Conservation (phyloP, 1,284 basidiomycete species). For the Cutaneotrichosporon cavernicola region DNA sequence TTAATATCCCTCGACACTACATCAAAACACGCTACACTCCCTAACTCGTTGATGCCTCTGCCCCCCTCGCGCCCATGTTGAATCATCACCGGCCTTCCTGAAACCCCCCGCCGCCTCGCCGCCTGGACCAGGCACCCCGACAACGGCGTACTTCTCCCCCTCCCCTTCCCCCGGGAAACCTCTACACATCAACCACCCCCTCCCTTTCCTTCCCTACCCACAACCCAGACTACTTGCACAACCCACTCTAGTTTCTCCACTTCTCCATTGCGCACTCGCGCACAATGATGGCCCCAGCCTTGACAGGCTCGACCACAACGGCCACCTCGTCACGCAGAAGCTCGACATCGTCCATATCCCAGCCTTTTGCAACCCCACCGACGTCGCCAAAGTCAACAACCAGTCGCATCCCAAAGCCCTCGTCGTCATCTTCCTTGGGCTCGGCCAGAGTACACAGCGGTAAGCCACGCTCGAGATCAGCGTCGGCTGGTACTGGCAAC, state of each 20-base stretch:
- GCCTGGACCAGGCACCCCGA: background rate
- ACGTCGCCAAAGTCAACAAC: slow-evolving; percentile 13
- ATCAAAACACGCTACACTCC: background rate
- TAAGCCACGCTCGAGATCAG: slow-evolving; percentile 14
- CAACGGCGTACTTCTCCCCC: background rate
- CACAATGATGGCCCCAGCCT: slow-evolving; percentile 7
- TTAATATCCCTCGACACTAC: background rate
- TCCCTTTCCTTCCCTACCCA: background rate
- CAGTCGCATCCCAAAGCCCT: slow-evolving; percentile 13
- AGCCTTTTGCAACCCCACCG: slow-evolving; percentile 24
- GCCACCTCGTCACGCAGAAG: slow-evolving; percentile 20
- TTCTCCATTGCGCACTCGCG: background rate
- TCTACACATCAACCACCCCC: background rate
- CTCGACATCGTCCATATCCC: slow-evolving; percentile 19
- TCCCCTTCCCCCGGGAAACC: background rate
- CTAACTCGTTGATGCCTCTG: background rate
- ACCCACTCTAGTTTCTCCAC: background rate
- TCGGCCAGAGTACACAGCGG: slow-evolving; percentile 1
- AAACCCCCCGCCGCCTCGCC: background rate
- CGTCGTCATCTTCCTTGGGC: background rate
- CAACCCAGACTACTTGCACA: background rate
- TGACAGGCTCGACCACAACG: slow-evolving; percentile 8
- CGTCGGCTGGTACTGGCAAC: slow-evolving; percentile 8
- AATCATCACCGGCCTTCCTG: background rate
- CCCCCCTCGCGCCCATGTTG: background rate